Evolutionary conservation across 2,329 filamentous ascomycete species (phyloP).

Genomic region (Dendrostoma leiphaemia): DNA sequence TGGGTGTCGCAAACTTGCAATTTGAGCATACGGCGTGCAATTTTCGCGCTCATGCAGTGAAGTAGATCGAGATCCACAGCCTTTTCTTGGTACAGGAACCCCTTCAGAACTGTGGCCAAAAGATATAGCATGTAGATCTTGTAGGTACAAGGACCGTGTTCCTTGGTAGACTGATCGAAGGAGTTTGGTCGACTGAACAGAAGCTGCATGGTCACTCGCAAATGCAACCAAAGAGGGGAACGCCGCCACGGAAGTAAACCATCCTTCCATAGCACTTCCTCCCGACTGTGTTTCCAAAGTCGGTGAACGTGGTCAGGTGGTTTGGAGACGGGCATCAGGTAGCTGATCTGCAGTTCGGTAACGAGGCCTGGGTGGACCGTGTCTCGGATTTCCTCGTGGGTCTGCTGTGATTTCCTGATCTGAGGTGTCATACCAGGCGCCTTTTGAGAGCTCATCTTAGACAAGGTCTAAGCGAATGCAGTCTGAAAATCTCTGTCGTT

Average conservation of each 20-base stretch:
- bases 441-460: slow-evolving; percentile 28
- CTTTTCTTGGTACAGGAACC: slow-evolving; percentile 3
- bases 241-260: slow-evolving; percentile 17
- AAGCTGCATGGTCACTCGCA: slow-evolving; percentile 17
- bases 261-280: slow-evolving; percentile 47
- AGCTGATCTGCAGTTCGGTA: slow-evolving; percentile 43
- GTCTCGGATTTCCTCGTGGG: slow-evolving; percentile 43
- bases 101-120: slow-evolving; percentile 35
- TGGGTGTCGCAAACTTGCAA: slow-evolving; percentile 22
- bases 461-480: slow-evolving; percentile 23
- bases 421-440: slow-evolving; percentile 20
- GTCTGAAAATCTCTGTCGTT: slow-evolving; percentile 20
- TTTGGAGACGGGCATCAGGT: slow-evolving; percentile 39
- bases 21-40: slow-evolving; percentile 41
- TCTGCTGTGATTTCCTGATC: slow-evolving; percentile 35
- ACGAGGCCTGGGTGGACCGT: slow-evolving; percentile 48
- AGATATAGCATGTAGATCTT: slow-evolving; percentile 51
- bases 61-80: slow-evolving; percentile 26
- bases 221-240: slow-evolving; percentile 18
- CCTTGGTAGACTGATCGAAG: neutral
- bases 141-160: slow-evolving; percentile 31
- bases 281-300: slow-evolving; percentile 52
- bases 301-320: slow-evolving; percentile 21
- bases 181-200: neutral
- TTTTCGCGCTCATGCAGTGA: slow-evolving; percentile 41